Evolutionary conservation across 768 basidiomycete species (phyloP), one percentile per base, ranked within the genome.

Genomic region (Clitopilus hobsonii): DNA sequence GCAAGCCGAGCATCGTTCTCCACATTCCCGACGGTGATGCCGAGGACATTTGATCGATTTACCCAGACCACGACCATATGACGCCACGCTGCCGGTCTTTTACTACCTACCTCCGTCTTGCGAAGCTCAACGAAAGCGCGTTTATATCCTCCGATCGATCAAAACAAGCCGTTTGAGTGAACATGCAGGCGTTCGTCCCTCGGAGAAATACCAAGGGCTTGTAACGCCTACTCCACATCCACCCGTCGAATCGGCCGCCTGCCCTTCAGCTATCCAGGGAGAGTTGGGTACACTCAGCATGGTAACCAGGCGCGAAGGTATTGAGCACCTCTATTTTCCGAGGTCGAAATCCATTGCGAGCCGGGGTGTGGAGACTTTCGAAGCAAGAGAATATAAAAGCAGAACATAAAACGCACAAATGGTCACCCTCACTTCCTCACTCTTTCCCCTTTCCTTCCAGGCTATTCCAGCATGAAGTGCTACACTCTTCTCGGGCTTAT

Each of bases 401-500:
- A n/a, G 4, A 4, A 36, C 32, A 14, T 4, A 36, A 3, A 36
- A 11, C 10, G n/a, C 10, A 4, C 8, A n/a, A 36, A 36, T n/a
- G n/a, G n/a, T n/a, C n/a, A n/a, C n/a, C 32, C n/a, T 36, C 8
- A 3, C 13, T 3, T 36, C 32, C 13, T 3, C 32, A 36, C 13
- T 11, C 4, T 36, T 36, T 36, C 32, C 32, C n/a, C 32, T 11
- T 36, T 38, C 6, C 6, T 36, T 23, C 49, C 11, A 20, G 14
- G n/a, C 38, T 29, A 23, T 38, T 45, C 45, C 47, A 51, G 23
- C 24, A 71, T 71, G 69, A 69, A 66, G 59, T 57, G 67, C 52
- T 47, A 60, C 25, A 49, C 53, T 36, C 49, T 65, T 51, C 29
- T 65, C 45, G 60, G 61, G 53, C 54, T 66, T 30, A 58, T 61